Percentiles rank a stretch among this genome's conserved stretches.
phyloP scores from a whole-genome alignment of 2,329 filamentous ascomycete genomes.

The Phaeophleospora eucalypticola region DNA sequence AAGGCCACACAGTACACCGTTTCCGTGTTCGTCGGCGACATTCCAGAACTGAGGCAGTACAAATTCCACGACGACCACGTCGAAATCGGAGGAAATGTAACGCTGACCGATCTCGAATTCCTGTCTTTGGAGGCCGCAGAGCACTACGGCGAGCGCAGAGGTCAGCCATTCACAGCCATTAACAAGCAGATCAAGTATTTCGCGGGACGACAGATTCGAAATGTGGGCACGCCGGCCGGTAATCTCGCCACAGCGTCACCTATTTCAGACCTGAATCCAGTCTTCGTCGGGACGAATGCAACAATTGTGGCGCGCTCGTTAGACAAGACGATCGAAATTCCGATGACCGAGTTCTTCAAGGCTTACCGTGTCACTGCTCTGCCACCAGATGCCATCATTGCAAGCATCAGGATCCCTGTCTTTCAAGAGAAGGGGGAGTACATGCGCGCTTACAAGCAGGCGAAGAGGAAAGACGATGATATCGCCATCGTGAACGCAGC shows the following conservation, averaged over 20 bases:
- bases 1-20: conserved; percentile 87
- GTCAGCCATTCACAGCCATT: conserved; percentile 84
- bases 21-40: conserved; percentile 90
- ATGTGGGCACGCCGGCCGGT: conserved; percentile 93
- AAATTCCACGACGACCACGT: conserved; percentile 72
- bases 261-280: conserved; percentile 93
- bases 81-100: conserved; percentile 91
- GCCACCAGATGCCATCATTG: conserved; percentile 75
- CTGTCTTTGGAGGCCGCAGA: conserved; percentile 76
- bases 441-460: conserved; percentile 88
- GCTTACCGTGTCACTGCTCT: conserved; percentile 85
- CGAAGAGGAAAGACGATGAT: conserved; percentile 96
- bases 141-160: conserved; percentile 66
- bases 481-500: conserved; percentile 96
- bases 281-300: conserved; percentile 82
- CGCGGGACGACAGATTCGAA: conserved; percentile 90
- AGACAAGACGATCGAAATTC: conserved; percentile 72
- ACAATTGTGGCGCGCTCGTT: conserved; percentile 75
- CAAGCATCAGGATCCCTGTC: conserved; percentile 78
- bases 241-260: conserved; percentile 93
- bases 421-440: conserved; percentile 73
- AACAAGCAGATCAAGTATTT: conserved; percentile 94
- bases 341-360: conserved; percentile 88
- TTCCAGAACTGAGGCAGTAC: conserved; percentile 81
- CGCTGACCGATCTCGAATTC: conserved; percentile 82